Evolutionary conservation across 2,329 filamentous ascomycete genomes (phyloP).

Genomic region (Colletotrichum sp.): DNA sequence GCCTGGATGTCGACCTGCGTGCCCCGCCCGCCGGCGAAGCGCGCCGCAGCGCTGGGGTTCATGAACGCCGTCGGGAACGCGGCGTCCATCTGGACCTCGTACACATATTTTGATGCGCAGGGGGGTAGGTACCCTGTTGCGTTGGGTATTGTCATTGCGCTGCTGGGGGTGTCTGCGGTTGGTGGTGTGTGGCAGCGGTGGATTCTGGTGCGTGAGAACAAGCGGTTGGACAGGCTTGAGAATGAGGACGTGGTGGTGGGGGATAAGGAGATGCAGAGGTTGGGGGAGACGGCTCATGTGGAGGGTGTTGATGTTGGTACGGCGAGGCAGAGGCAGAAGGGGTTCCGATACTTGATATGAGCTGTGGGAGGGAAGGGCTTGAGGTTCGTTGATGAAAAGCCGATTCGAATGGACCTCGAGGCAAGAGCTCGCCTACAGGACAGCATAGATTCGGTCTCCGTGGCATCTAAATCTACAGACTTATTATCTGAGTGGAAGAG

Average conservation of each 20-base stretch:
- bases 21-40: slow-evolving; percentile 57
- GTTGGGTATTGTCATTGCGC: not conserved
- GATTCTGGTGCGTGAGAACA: not conserved
- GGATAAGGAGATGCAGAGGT: not conserved
- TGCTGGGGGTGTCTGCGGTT: not conserved
- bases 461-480: no score
- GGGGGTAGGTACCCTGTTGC: not conserved
- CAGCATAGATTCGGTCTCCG: not conserved
- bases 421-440: not conserved
- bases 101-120: not conserved
- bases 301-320: not conserved
- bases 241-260: not conserved
- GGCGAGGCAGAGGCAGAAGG: not conserved
- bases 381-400: not conserved
- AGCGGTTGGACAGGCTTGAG: not conserved
- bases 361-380: not conserved
- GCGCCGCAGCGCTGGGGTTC: slow-evolving; percentile 37
- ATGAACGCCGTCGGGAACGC: not conserved
- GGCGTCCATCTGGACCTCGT: not conserved
- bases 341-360: not conserved
- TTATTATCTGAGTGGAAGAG: not conserved
- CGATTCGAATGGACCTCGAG: not conserved
- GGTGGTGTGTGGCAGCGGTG: not conserved
- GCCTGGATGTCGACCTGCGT: slow-evolving; percentile 57
- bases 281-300: not conserved